Base-by-base conservation (phyloP, 805 yeast genomes). In the Wilhelminamyces savonicus region DNA sequence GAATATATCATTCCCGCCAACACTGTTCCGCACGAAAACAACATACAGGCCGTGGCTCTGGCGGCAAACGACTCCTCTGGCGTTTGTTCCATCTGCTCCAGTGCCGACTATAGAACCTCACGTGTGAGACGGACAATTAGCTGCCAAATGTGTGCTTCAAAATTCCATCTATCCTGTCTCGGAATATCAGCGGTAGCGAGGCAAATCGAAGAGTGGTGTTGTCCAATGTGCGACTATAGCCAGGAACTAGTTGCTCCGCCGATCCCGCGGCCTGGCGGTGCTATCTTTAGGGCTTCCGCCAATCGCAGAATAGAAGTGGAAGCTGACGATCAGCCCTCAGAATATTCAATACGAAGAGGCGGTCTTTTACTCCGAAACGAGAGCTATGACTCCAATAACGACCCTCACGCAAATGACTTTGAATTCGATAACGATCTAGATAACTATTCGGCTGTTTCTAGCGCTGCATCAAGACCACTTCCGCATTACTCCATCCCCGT, bases 221-320 rank as follows among this genome's bases (percentile, higher is more conserved):
- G 78, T 42, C 76, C 76, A n/a, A 57, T 68, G 36, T 71, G 78
- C 41, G 74, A 66, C 32, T 46, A 49, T 31, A 54, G 50, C 19
- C 74, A 69, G 44, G 65, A 54, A 23, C 24, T 46, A 8, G 26
- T 29, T 12, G 26, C n/a, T 5, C 14, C 15, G 10, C 14, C 30
- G 11, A 25, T 20, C 22, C 26, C 22, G 13, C 19, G 23, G 6
- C 19, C n/a, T 5, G 16, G n/a, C 34, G 40, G 5, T 37, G 40
- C 35, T 24, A 14, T 23, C 32, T 26, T 17, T 34, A 24, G 25
- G 44, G 18, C 23, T 32, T 12, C 24, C 36, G 16, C 31, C 27
- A 21, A 15, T 27, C 7, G 21, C 26, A 2, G 32, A 27, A 22
- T 15, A 35, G 37, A 35, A 41, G 24, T 26, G 24, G 28, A 17